These are phyloP conservation scores for Pontederia paniculata DNA, from an alignment of 176 grass and related monocot genomes.

Conservation along the genomic window DNA sequence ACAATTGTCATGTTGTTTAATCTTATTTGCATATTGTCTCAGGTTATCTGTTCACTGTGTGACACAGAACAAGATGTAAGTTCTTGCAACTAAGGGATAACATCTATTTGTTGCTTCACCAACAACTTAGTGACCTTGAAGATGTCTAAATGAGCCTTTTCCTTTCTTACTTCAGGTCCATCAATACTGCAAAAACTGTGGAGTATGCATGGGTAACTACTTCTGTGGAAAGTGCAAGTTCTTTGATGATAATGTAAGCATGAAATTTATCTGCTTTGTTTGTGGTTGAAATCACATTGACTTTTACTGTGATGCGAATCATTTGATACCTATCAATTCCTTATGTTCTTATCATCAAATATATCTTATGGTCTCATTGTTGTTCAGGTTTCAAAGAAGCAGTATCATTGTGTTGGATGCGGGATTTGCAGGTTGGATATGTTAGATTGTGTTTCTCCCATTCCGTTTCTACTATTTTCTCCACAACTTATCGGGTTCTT, in stretches of 20 bases:
- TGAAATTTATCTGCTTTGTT: not conserved
- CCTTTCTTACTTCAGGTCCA: constrained; percentile 31
- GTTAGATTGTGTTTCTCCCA: not conserved
- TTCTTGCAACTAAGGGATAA: not conserved
- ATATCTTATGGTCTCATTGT: not conserved
- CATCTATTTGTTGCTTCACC: not conserved
- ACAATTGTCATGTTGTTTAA: not conserved
- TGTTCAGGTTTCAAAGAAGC: constrained; percentile 43
- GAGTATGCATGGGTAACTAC: constrained; percentile 70
- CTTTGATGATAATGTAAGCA: constrained; percentile 72
- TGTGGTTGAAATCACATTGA: not conserved
- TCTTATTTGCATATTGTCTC: constrained; percentile 22
- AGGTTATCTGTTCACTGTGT: constrained; percentile 79
- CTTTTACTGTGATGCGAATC: not conserved
- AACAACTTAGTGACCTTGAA: not conserved
- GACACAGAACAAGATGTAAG: constrained; percentile 75
- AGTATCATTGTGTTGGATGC: constrained; percentile 82
- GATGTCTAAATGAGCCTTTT: no score
- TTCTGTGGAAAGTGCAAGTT: constrained; percentile 71
- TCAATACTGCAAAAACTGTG: constrained; percentile 55
- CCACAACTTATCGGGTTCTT: not conserved
- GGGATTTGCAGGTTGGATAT: constrained; percentile 64
- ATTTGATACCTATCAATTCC: no score
- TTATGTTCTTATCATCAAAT: not conserved
- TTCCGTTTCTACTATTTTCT: not conserved